Evolutionary conservation across 164 flowering plant genomes (phyloP).

Genomic region (Chloranthus sessilifolius): DNA sequence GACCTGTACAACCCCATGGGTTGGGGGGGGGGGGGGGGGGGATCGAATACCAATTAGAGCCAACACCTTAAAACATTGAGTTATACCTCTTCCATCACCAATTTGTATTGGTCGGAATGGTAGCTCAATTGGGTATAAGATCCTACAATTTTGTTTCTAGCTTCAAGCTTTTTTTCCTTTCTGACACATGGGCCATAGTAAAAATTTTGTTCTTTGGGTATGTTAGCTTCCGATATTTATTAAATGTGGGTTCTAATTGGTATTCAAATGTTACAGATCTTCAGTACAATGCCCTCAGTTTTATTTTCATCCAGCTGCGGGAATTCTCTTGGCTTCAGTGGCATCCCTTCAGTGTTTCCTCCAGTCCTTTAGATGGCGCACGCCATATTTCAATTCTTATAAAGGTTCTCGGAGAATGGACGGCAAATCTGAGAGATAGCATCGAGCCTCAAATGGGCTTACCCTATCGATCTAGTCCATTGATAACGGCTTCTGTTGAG

Average conservation of each 20-base stretch:
- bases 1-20: too few species aligned
- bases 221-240: too few species aligned
- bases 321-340: slow-evolving; percentile 81
- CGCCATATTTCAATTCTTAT: slow-evolving; percentile 64
- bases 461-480: slow-evolving; percentile 16
- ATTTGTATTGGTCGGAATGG: too few species aligned
- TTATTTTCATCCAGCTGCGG: slow-evolving; percentile 66
- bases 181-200: too few species aligned
- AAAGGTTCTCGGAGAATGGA: slow-evolving; percentile 85
- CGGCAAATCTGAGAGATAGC: slow-evolving; percentile 39
- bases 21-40: too few species aligned
- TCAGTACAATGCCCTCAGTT: slow-evolving; percentile 74
- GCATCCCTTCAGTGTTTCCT: slow-evolving; percentile 94
- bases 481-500: slow-evolving; percentile 66
- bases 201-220: too few species aligned
- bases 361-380: slow-evolving; percentile 83
- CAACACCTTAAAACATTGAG: too few species aligned
- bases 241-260: background rate
- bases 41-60: too few species aligned
- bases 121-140: too few species aligned
- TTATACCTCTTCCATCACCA: too few species aligned
- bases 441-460: slow-evolving; percentile 21
- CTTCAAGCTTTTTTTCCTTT: too few species aligned
- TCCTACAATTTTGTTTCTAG: too few species aligned
- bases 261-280: slow-evolving; percentile 32